Base-by-base conservation (phyloP, 148 eudicot genomes). In the Fagopyrum homotropicum region DNA sequence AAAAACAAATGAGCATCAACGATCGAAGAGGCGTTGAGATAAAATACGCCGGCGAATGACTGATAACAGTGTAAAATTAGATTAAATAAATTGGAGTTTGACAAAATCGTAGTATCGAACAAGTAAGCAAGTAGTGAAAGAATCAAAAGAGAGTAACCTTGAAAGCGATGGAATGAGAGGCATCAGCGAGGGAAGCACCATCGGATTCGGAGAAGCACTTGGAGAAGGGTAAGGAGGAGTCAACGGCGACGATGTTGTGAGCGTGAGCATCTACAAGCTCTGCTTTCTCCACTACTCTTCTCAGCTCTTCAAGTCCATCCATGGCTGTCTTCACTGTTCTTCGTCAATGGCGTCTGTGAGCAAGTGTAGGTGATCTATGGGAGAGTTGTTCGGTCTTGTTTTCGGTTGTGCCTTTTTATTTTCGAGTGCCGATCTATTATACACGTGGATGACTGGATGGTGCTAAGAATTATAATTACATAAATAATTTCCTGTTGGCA, bases 241-340 rank as follows among this genome's bases (percentile, higher is more conserved):
- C 84, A 4, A 90, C 11, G 19, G 92, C 84, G 30, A 91, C 97
- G 48, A 91, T 82, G 74, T 91, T 91, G 79, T 93, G 97, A 8
- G 90, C 95, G 79, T 93, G 98, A 0, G 84, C 91, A 69, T 93
- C 98, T 30, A 93, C 81, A 0, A 93, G 16, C 77, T 80, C 93
- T 60, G 83, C 80, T 55, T 75, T 78, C 40, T 93, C 98, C 8
- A 91, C 82, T 49, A 84, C 93, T 54, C 79, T 76, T 83, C 73
- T 88, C 60, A 93, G 81, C 85, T 81, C 93, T 75, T 72, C 81
- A 73, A 73, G 86, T 64, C 49, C 57, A 12, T 88, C 91, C 90
- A 83, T 86, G 14, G 9, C 55, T 19, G 16, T 19, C 22, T 69
- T 69, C 15, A 8, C 68, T 60, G 68, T 5, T 6, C 14, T 61